Conservation (phyloP, 2,329 filamentous ascomycete species). For the Verticillium nonalfalfae region DNA sequence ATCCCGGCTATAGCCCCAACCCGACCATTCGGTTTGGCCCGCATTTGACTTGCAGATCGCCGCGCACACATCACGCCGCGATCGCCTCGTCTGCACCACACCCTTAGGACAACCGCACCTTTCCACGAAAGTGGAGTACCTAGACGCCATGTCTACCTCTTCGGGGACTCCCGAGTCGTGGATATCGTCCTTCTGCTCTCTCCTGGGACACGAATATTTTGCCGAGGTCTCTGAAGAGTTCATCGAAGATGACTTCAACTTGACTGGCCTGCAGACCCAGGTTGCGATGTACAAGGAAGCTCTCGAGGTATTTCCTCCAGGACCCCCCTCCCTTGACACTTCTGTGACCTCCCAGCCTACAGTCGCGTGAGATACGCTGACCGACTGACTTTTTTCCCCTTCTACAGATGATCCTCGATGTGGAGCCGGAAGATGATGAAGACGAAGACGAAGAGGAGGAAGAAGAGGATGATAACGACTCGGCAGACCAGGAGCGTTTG, state of each 20-base stretch:
- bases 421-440: constrained; percentile 93
- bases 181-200: constrained; percentile 95
- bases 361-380: neutral
- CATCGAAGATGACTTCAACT: constrained; percentile 99
- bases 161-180: constrained; percentile 74
- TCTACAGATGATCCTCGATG: constrained; percentile 85
- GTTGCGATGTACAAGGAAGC: constrained; percentile 99
- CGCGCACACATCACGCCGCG: neutral
- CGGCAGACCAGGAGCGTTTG: constrained; percentile 53
- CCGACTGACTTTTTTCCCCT: constrained; percentile 1
- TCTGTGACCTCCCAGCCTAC: neutral
- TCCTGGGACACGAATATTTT: constrained; percentile 97
- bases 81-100: neutral
- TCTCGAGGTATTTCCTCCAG: constrained; percentile 55
- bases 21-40: neutral
- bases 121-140: neutral
- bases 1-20: neutral
- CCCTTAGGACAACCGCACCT: neutral
- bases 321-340: neutral
- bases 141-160: constrained; percentile 49
- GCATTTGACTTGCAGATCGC: neutral
- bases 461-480: constrained; percentile 67
- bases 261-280: constrained; percentile 90
- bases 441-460: constrained; percentile 76
- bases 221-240: constrained; percentile 98